Evolutionary conservation across 2,329 filamentous ascomycete species (phyloP).

Genomic region (Grosmannia huntii): DNA sequence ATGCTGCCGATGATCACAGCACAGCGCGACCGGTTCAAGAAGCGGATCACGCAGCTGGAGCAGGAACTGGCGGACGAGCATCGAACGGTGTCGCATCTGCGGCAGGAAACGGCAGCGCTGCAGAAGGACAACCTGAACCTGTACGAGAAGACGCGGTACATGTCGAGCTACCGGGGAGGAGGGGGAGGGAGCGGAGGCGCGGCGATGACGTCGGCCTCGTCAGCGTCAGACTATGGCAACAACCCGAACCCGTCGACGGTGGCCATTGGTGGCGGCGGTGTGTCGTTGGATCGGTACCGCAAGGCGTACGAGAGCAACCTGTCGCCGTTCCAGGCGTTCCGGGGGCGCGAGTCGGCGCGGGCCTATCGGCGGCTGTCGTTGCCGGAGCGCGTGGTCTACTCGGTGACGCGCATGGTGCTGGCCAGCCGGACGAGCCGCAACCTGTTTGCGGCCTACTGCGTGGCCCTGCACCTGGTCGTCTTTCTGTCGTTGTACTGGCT

Average conservation of each 20-base stretch:
- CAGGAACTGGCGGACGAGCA: conserved; percentile 78
- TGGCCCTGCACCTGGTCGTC: conserved; percentile 76
- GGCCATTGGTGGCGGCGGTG: conserved; percentile 36
- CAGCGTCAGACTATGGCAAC: conserved; percentile 49
- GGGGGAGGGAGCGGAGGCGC: conserved; percentile 29
- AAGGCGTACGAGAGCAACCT: conserved; percentile 91
- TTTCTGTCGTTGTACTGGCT: conserved; percentile 81
- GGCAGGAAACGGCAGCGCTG: conserved; percentile 80
- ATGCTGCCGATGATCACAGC: conserved; percentile 98
- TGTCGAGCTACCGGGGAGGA: conserved; percentile 88
- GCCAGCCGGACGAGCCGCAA: conserved; percentile 85
- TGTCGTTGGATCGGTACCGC: conserved; percentile 71
- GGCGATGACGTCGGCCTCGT: conserved; percentile 38
- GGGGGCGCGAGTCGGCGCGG: conserved; percentile 80
- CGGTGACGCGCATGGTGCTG: conserved; percentile 79
- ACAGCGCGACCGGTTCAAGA: conserved; percentile 95
- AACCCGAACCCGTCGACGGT: conserved; percentile 68
- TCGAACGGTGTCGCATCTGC: conserved; percentile 67
- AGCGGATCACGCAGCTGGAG: conserved; percentile 84
- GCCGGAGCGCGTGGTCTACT: conserved; percentile 81
- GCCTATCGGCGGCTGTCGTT: conserved; percentile 90
- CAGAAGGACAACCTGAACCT: conserved; percentile 94
- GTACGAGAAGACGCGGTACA: conserved; percentile 95
- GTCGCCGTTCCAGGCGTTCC: conserved; percentile 89
- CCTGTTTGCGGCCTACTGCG: conserved; percentile 82